Base-by-base conservation (phyloP, 129 eudicot species). In the Artemisia argyi region DNA sequence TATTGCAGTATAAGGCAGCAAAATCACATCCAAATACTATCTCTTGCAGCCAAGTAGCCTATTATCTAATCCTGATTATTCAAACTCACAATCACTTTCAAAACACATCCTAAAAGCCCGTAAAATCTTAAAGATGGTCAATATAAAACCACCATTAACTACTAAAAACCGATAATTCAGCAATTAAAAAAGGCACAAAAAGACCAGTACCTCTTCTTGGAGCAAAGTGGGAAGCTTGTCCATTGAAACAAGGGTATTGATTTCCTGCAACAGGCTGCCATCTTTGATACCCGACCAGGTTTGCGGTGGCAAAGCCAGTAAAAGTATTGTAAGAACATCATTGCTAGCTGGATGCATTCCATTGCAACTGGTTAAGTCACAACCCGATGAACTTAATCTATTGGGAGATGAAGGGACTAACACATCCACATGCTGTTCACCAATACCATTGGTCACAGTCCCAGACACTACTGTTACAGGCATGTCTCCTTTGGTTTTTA, bases 201-300 rank as follows among this genome's bases (percentile, higher is more conserved):
- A 51, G 19, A 52, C 16, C 58, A 11, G 47, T 84, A 94, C 98
- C 98, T 94, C 98, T 82, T 94, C 98, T 86, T 87, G 95, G 74
- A 94, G 91, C 81, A 87, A 75, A 63, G 83, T 66, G 30, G 96
- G 92, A 66, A 90, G 91, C 46, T 77, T 82, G 44, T 87, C 89
- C 10, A 74, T 64, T 13, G 86, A 85, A 72, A 90, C 92, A 50
- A 94, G 84, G 17, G 65, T 55, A 67, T 32, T 28, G 1, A 94
- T 64, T 26, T 90, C 88, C 74, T 85, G 85, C 85, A 88, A 70
- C 78, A 89, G 77, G 58, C 78, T 69, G n/a, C 79, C 73, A 30
- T 87, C 85, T 80, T 88, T 90, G 24, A 94, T 90, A 7, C 91
- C 89, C 10, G 91, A 84, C 98, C 98, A 94, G 20, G 98, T 94